These are phyloP conservation scores for Xenosphaeropsis pyriputrescens DNA, from an alignment of 2,329 filamentous ascomycete genomes.

Conservation along the genomic window DNA sequence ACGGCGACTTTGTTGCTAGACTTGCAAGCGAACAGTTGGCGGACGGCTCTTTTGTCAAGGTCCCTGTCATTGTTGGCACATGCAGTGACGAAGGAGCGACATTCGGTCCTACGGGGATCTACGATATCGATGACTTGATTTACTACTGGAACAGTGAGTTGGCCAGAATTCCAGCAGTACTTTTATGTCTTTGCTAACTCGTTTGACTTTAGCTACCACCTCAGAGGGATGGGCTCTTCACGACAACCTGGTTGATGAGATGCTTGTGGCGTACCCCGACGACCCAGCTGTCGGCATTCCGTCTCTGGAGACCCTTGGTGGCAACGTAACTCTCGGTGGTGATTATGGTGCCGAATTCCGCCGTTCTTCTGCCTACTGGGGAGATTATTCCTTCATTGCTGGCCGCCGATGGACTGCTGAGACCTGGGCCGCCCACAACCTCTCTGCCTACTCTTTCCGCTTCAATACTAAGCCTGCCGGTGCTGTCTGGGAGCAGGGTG, in stretches of 20 bases:
- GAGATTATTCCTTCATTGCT: constrained; percentile 1
- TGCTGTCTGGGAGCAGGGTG: constrained; percentile 10
- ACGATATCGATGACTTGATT: constrained; percentile 35
- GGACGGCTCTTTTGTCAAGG: not conserved
- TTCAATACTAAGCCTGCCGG: constrained; percentile 26
- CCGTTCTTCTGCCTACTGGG: not conserved
- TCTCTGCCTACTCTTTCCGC: constrained; percentile 22
- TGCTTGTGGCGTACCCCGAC: constrained; percentile 32
- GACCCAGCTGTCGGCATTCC: constrained; percentile 32
- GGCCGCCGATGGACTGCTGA: constrained; percentile 3
- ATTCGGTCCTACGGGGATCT: constrained; percentile 23
- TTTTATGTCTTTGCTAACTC: too few relatives aligned
- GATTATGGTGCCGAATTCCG: constrained; percentile 26
- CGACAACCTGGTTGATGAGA: constrained; percentile 21
- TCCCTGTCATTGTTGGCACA: not conserved
- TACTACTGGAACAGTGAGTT: not conserved
- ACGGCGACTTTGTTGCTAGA: constrained; percentile 19
- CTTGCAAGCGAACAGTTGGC: constrained; percentile 14
- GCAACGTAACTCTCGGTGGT: not conserved
- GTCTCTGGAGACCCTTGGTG: not conserved
- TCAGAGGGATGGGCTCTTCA: too few relatives aligned
- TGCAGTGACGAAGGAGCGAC: constrained; percentile 3
- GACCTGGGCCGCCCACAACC: constrained; percentile 5
- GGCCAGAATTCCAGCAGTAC: too few relatives aligned
- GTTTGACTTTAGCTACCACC: too few relatives aligned